Evolutionary conservation across 169 alveolate genomes (phyloP), one percentile per base, ranked within the genome.

Genomic region (Plasmodium fragile): DNA sequence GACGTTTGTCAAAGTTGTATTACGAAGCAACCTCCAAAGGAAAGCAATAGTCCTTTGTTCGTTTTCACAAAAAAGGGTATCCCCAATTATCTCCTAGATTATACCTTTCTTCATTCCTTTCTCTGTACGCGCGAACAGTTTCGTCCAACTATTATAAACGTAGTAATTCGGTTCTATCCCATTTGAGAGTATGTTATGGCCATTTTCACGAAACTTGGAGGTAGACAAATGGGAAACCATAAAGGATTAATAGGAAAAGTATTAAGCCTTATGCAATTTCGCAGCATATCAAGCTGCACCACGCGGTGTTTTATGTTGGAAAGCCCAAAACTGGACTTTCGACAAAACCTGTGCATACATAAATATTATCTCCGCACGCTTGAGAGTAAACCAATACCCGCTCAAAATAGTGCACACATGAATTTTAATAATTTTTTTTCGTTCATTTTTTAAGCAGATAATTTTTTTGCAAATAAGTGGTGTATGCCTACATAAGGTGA

Each of bases 241-340:
- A 6, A 49, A 16, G 16, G 59, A 49, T 11, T 16, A 49, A 13
- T 49, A 16, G 22, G 16, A 49, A 22, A 7, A 49, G 22, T 49
- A 49, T 49, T 8, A 49, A 49, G 8, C 59, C 25, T 11, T 49
- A 13, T 49, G n/a, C 36, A 36, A 65, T 22, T 65, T 65, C n/a
- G 59, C 59, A 49, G 1, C 59, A 49, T 49, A 49, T 16, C 59
- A 49, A 49, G 59, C 59, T 22, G 22, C 22, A 49, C 59, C 75
- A 65, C 30, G 16, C 36, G 41, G 75, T 65, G 36, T 65, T 65
- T 8, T 28, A 25, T 25, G 41, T 16, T 22, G 36, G 41, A 65
- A 65, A 65, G 75, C 41, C 36, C 75, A 36, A 65, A 65, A 65
- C 39, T 65, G 75, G 75, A 65, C 75, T 65, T 65, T 65, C n/a